phyloP scores from a whole-genome alignment of 441 rosid genomes.

The Erysimum cheiri region DNA sequence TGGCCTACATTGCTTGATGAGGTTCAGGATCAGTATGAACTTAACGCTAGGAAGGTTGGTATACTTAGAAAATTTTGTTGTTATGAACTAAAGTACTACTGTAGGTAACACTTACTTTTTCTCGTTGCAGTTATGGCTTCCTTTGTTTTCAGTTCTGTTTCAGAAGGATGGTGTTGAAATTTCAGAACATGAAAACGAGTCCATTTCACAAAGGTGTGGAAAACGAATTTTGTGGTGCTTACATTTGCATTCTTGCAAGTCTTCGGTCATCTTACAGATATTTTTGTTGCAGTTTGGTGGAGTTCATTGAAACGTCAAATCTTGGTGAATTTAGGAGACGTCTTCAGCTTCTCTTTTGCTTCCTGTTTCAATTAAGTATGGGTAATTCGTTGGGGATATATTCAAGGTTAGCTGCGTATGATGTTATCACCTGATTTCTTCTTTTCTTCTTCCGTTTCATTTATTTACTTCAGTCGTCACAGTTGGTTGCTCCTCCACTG shows the following conservation, averaged over 20 bases:
- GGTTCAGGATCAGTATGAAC: slow-evolving; percentile 82
- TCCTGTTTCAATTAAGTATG: slow-evolving; percentile 75
- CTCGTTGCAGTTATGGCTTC: slow-evolving; percentile 94
- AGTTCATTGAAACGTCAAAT: slow-evolving; percentile 84
- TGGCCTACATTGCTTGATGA: slow-evolving; percentile 93
- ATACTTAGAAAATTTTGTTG: slow-evolving; percentile 25
- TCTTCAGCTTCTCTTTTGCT: slow-evolving; percentile 85
- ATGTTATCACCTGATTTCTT: slow-evolving; percentile 16
- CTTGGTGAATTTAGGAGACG: slow-evolving; percentile 91
- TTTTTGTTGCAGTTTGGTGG: slow-evolving; percentile 76
- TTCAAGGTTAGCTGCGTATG: slow-evolving; percentile 63
- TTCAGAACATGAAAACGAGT: slow-evolving; percentile 53
- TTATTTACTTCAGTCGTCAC: slow-evolving; percentile 14
- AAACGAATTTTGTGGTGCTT: slow-evolving; percentile 22
- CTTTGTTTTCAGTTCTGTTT: slow-evolving; percentile 78
- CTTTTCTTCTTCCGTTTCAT: slow-evolving; percentile 9
- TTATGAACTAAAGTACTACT: slow-evolving; percentile 37
- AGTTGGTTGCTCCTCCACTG: slow-evolving; percentile 20
- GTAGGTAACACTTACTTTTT: slow-evolving; percentile 26
- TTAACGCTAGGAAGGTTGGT: slow-evolving; percentile 80
- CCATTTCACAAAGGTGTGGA: slow-evolving; percentile 72
- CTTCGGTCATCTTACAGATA: slow-evolving; percentile 34
- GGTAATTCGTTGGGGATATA: slow-evolving; percentile 67
- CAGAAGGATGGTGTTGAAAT: slow-evolving; percentile 53
- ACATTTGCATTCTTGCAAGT: slow-evolving; percentile 25